A percentile compares a stretch with the other conserved stretches of the same genome.
Conservation (phyloP, 768 basidiomycete species). For the Rhodosporidiobolus odoratus region DNA sequence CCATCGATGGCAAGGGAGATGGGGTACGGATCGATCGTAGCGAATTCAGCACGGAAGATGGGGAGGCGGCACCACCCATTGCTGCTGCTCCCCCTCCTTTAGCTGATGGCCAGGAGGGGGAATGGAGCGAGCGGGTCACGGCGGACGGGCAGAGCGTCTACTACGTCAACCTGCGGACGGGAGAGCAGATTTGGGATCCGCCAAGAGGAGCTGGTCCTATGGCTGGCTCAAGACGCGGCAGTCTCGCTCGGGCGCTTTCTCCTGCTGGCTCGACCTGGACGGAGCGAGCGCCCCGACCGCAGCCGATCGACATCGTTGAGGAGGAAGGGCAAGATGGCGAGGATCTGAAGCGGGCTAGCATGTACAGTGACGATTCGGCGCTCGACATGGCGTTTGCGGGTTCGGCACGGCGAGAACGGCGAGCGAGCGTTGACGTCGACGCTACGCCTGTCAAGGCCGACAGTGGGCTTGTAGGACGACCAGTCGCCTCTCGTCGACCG, state of each 20-base stretch:
- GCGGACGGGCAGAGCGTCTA: constrained; percentile 12
- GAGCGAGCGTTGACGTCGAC: constrained; percentile 8
- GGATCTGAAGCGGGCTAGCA: constrained; percentile 53
- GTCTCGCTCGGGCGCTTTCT: too few species aligned
- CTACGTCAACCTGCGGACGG: constrained; percentile 28
- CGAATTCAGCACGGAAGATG: constrained; percentile 12
- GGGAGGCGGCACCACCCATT: background rate
- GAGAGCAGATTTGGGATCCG: constrained; percentile 27
- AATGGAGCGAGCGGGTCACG: constrained; percentile 19
- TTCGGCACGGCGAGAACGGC: background rate
- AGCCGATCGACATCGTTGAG: background rate
- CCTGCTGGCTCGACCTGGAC: too few species aligned
- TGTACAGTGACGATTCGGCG: constrained; percentile 75
- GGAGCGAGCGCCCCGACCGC: background rate
- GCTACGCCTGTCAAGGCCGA: background rate
- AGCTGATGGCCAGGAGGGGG: background rate
- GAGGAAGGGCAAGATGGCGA: background rate
- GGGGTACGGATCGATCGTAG: constrained; percentile 21
- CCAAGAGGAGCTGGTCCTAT: too few species aligned
- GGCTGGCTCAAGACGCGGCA: too few species aligned
- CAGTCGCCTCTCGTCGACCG: too few species aligned
- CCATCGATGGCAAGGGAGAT: constrained; percentile 32
- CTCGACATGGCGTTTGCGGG: constrained; percentile 48
- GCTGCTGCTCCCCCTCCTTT: background rate
- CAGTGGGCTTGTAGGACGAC: background rate